Percentiles rank a stretch among this genome's conserved stretches.
These are phyloP conservation scores for Sicyos baderoa DNA, from an alignment of 306 rosid species.

Conservation along the genomic window DNA sequence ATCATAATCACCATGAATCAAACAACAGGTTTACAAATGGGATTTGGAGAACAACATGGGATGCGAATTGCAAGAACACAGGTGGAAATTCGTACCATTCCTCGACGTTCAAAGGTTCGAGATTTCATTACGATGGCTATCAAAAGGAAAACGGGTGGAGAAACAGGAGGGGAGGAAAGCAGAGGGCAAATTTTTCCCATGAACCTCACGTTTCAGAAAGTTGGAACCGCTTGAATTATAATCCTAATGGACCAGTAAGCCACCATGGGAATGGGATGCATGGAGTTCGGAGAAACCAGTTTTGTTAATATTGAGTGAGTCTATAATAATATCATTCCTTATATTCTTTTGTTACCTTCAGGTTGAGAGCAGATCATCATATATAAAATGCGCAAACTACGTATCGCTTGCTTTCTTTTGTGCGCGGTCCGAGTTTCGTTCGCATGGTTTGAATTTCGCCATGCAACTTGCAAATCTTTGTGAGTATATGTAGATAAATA, in stretches of 20 bases:
- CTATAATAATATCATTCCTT: constrained; percentile 3
- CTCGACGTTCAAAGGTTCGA: constrained; percentile 28
- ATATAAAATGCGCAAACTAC: not conserved
- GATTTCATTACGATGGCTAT: constrained; percentile 18
- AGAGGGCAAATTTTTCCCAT: constrained; percentile 28
- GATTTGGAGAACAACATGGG: constrained; percentile 26
- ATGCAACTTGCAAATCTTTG: not conserved
- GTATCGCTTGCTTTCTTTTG: not conserved
- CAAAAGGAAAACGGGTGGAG: constrained; percentile 39
- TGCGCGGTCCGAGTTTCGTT: not conserved
- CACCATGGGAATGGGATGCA: constrained; percentile 21
- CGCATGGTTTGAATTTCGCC: not conserved
- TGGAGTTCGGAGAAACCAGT: constrained; percentile 29
- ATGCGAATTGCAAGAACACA: not conserved
- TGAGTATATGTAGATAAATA: not conserved
- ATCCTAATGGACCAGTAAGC: constrained; percentile 12
- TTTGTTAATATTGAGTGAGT: constrained; percentile 10
- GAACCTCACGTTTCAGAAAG: constrained; percentile 19
- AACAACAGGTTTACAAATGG: constrained; percentile 17
- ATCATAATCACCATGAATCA: constrained; percentile 18
- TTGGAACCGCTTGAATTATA: constrained; percentile 18
- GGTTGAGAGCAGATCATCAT: not conserved
- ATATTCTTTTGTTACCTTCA: not conserved
- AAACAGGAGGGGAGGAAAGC: constrained; percentile 38
- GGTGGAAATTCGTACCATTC: not conserved